A percentile compares a stretch with the other conserved stretches of the same genome.
Evolutionary conservation across 2,329 filamentous ascomycete genomes (phyloP).

Genomic region (Metarhizium guizhouense): DNA sequence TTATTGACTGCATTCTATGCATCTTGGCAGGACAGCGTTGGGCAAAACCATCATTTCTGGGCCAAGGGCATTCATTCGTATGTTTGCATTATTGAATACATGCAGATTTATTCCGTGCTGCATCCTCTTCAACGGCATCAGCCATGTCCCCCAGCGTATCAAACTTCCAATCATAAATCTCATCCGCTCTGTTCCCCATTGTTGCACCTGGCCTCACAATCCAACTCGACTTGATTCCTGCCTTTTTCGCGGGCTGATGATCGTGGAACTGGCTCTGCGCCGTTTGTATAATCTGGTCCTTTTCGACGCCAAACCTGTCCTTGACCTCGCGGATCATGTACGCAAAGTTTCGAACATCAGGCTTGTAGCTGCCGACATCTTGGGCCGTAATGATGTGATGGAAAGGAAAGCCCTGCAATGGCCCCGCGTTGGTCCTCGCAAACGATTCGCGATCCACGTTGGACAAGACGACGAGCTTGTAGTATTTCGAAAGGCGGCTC

Average conservation of each 20-base stretch:
- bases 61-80: no score
- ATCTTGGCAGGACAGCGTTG: no score
- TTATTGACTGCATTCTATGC: no score
- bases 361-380: conserved; percentile 66
- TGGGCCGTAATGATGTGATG: conserved; percentile 62
- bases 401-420: conserved; percentile 41
- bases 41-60: no score
- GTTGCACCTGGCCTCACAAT: conserved; percentile 34
- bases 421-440: conserved; percentile 15
- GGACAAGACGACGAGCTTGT: conserved; percentile 51
- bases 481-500: conserved; percentile 35
- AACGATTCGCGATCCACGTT: conserved; percentile 43
- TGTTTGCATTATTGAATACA: neutral
- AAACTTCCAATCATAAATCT: conserved; percentile 40
- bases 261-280: conserved; percentile 61
- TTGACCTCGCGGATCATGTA: conserved; percentile 49
- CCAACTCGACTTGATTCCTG: conserved; percentile 55
- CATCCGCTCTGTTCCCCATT: conserved; percentile 27
- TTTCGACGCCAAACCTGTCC: conserved; percentile 41
- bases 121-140: conserved; percentile 36
- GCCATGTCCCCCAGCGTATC: conserved; percentile 51
- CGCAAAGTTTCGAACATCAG: conserved; percentile 52
- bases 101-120: neutral
- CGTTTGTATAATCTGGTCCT: conserved; percentile 53
- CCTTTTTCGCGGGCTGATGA: conserved; percentile 52